Evolutionary conservation across 1,284 basidiomycete genomes (phyloP).

Genomic region (Jaminaea rosea): DNA sequence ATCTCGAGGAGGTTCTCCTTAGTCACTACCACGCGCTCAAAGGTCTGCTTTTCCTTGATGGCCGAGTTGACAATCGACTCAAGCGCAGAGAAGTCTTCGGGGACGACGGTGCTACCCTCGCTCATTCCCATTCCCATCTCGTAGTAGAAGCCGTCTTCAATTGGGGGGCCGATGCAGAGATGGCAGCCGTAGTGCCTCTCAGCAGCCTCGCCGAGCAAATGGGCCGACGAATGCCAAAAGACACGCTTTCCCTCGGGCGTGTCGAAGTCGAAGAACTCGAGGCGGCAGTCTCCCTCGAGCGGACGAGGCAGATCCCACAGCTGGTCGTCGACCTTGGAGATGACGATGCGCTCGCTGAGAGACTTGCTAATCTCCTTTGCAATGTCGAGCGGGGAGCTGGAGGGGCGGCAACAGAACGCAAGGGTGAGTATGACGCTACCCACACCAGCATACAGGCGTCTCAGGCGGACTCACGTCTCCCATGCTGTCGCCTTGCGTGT

Average conservation of each 20-base stretch:
- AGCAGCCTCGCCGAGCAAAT: constrained; percentile 94
- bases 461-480: no score
- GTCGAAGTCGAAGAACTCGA: constrained; percentile 89
- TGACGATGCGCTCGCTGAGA: constrained; percentile 80
- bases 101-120: constrained; percentile 11
- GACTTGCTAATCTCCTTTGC: constrained; percentile 80
- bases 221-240: constrained; percentile 99
- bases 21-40: constrained; percentile 83
- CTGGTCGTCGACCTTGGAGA: constrained; percentile 82
- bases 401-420: no score
- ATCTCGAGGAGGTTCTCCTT: constrained; percentile 93
- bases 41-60: constrained; percentile 93
- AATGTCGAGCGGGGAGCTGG: constrained; percentile 80
- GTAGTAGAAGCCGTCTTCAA: constrained; percentile 98
- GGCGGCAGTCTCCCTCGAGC: constrained; percentile 68
- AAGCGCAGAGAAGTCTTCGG: constrained; percentile 74
- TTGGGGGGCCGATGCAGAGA: constrained; percentile 92
- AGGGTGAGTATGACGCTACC: no score
- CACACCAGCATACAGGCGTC: no score
- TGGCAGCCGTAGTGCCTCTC: constrained; percentile 96
- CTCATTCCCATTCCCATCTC: constrained; percentile 63
- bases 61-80: constrained; percentile 81
- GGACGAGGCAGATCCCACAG: constrained; percentile 95
- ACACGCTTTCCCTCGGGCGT: constrained; percentile 76
- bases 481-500: constrained; percentile 74